phyloP scores from a whole-genome alignment of 2,329 filamentous ascomycete genomes.

The Cadophora sp. region DNA sequence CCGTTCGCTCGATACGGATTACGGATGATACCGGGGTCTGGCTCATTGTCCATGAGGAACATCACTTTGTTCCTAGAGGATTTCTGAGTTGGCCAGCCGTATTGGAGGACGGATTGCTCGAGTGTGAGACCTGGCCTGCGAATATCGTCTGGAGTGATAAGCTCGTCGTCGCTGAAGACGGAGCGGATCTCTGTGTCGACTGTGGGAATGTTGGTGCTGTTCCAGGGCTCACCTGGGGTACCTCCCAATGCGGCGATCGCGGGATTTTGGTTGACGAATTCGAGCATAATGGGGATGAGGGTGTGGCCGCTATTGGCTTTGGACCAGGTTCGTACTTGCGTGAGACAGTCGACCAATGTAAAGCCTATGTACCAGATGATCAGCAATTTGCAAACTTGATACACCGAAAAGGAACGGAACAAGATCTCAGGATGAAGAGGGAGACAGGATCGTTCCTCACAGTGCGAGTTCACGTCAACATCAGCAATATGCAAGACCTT shows the following conservation, averaged over 20 bases:
- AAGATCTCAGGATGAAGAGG: no score
- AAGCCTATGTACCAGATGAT: background rate
- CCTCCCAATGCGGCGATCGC: background rate
- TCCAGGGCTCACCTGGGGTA: constrained; percentile 6
- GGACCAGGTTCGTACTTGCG: constrained; percentile 12
- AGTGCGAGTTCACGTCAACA: constrained; percentile 12
- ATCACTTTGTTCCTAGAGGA: constrained; percentile 15
- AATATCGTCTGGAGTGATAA: constrained; percentile 15
- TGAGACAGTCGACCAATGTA: constrained; percentile 4
- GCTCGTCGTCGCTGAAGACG: constrained; percentile 5
- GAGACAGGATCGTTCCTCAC: no score
- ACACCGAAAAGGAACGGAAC: background rate
- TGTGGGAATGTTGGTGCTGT: background rate
- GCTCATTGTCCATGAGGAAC: constrained; percentile 22
- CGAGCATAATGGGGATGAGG: constrained; percentile 13
- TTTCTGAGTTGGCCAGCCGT: constrained; percentile 16
- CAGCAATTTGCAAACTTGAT: background rate
- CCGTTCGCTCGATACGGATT: constrained; percentile 17
- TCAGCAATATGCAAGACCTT: constrained; percentile 14
- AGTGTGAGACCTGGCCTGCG: constrained; percentile 3
- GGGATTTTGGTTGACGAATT: constrained; percentile 1
- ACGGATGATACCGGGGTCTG: constrained; percentile 4
- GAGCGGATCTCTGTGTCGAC: constrained; percentile 12
- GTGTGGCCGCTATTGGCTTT: constrained; percentile 12
- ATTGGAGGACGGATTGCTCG: constrained; percentile 13